Conservation (phyloP, 768 basidiomycete species). For the Tricholoma furcatifolium region DNA sequence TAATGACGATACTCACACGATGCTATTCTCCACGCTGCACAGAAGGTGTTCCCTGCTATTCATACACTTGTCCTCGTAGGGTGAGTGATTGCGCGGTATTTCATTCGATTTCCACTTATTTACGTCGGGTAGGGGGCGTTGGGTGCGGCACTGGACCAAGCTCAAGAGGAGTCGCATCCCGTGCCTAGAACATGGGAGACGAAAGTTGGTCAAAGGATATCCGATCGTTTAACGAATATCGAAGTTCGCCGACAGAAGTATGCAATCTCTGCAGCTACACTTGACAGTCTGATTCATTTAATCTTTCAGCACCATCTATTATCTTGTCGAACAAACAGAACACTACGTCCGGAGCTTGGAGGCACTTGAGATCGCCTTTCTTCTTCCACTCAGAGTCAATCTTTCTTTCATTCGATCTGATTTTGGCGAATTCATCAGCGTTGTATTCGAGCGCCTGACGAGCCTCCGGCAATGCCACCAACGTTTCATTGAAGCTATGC, state of each 20-base stretch:
- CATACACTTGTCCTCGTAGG: conserved; percentile 74
- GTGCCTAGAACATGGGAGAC: conserved; percentile 43
- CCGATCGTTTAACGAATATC: conserved; percentile 56
- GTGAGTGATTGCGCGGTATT: conserved; percentile 29
- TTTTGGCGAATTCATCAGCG: conserved; percentile 82
- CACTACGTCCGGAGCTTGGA: conserved; percentile 88
- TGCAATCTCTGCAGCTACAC: conserved; percentile 10
- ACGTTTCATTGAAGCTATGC: conserved; percentile 77
- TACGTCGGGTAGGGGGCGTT: conserved; percentile 25
- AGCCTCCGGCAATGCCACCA: conserved; percentile 81
- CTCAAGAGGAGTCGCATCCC: conserved; percentile 28
- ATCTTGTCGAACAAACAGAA: conserved; percentile 84
- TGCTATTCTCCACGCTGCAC: conserved; percentile 89
- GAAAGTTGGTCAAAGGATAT: conserved; percentile 37
- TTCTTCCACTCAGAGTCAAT: conserved; percentile 48
- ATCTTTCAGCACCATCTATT: conserved; percentile 66
- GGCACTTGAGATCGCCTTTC: conserved; percentile 67
- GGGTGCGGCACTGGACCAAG: conserved; percentile 22
- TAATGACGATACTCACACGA: conserved; percentile 84
- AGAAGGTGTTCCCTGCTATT: conserved; percentile 79
- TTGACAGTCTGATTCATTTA: background rate
- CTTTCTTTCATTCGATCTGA: conserved; percentile 43
- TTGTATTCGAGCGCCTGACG: conserved; percentile 85
- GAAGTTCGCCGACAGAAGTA: conserved; percentile 83
- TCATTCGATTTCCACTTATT: conserved; percentile 2